Percentiles rank a stretch among this genome's conserved stretches.
phyloP scores from a whole-genome alignment of 805 yeast species.

The Wickerhamiella dianesei region DNA sequence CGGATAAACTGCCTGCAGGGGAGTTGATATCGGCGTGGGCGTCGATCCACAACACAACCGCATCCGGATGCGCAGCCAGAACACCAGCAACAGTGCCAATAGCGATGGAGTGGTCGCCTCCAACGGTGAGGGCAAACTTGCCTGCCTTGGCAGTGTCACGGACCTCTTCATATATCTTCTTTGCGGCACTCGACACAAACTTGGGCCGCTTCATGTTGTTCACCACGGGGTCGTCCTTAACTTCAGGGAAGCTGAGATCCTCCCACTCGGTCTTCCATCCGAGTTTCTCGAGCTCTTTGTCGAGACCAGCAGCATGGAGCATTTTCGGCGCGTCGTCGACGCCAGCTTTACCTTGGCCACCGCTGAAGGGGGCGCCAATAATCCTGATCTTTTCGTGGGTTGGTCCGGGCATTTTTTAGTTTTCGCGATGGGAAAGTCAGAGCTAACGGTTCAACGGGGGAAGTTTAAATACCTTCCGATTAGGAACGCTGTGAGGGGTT shows the following conservation, averaged over 20 bases:
- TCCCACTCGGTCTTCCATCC: conserved; percentile 55
- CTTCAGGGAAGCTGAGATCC: conserved; percentile 22
- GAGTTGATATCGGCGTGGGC: conserved; percentile 98
- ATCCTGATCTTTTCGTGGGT: conserved; percentile 23
- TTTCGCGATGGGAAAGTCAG: neutral
- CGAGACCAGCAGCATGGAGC: conserved; percentile 58
- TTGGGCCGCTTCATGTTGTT: conserved; percentile 55
- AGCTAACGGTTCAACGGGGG: no score
- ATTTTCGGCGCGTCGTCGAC: conserved; percentile 90
- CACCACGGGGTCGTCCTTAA: conserved; percentile 38
- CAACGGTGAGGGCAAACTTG: conserved; percentile 67
- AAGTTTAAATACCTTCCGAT: no score
- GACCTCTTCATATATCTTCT: conserved; percentile 50
- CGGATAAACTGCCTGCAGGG: conserved; percentile 66
- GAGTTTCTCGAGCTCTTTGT: conserved; percentile 43
- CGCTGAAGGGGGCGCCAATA: conserved; percentile 83
- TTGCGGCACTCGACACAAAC: conserved; percentile 61
- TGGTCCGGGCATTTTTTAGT: neutral
- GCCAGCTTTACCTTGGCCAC: conserved; percentile 90
- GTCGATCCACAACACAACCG: conserved; percentile 89
- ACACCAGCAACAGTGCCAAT: conserved; percentile 86
- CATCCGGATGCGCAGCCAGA: conserved; percentile 63
- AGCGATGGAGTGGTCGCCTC: conserved; percentile 96
- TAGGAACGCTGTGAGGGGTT: neutral
- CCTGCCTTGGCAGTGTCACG: conserved; percentile 34